Conservation (phyloP, 2,329 filamentous ascomycete genomes). For the Ascochyta rabiei region DNA sequence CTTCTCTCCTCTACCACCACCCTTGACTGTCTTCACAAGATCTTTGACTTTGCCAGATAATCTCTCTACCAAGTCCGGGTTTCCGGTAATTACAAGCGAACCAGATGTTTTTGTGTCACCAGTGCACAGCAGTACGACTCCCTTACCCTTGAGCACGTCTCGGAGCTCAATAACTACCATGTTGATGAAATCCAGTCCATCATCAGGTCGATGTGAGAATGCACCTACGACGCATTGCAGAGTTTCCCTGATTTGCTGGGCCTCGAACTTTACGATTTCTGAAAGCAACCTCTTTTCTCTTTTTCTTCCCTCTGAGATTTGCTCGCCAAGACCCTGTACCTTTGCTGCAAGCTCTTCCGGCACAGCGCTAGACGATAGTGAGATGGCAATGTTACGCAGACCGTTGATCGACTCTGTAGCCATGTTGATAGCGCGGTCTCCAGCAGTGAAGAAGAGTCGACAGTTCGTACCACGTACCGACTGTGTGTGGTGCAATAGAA, state of each 20-base stretch:
- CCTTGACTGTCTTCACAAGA: slow-evolving; percentile 34
- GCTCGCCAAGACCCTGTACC: slow-evolving; percentile 33
- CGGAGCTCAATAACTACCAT: slow-evolving; percentile 36
- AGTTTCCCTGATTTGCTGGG: slow-evolving; percentile 27
- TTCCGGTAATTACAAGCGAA: slow-evolving; percentile 36
- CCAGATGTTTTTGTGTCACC: slow-evolving; percentile 37
- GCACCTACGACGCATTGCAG: slow-evolving; percentile 21
- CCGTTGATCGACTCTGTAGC: slow-evolving; percentile 35
- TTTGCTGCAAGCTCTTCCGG: slow-evolving; percentile 33
- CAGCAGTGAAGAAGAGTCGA: slow-evolving; percentile 38
- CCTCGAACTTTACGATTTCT: slow-evolving; percentile 38
- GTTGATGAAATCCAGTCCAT: slow-evolving; percentile 41
- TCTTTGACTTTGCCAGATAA: slow-evolving; percentile 35
- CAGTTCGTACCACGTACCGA: slow-evolving; percentile 40
- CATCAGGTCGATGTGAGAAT: slow-evolving; percentile 34
- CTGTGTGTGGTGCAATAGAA: slow-evolving; percentile 41
- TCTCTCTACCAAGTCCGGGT: slow-evolving; percentile 31
- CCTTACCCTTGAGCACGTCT: slow-evolving; percentile 29
- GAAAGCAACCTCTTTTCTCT: slow-evolving; percentile 37
- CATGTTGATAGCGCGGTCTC: slow-evolving; percentile 38
- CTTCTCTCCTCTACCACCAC: slow-evolving; percentile 42
- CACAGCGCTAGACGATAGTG: slow-evolving; percentile 29
- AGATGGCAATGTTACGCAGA: slow-evolving; percentile 34
- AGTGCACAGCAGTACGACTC: slow-evolving; percentile 35
- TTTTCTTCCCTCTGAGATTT: slow-evolving; percentile 31